phyloP scores from a whole-genome alignment of 192 early-diverging fungal genomes.

The Mortierella alpina region DNA sequence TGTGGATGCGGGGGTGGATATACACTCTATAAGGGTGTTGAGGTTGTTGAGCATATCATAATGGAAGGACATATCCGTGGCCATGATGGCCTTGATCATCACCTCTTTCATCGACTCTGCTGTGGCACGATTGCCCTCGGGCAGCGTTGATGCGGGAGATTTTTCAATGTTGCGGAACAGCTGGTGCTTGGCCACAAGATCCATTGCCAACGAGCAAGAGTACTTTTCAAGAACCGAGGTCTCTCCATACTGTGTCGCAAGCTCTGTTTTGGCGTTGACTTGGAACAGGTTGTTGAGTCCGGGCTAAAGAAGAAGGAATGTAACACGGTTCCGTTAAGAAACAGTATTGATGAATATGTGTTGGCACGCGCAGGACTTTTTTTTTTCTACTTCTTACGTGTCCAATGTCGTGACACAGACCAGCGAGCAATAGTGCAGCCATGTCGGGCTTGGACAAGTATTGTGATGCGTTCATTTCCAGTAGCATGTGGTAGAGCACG shows the following conservation, averaged over 20 bases:
- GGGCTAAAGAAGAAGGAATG: slow-evolving; percentile 65
- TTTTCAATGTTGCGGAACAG: slow-evolving; percentile 70
- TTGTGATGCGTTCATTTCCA: slow-evolving; percentile 72
- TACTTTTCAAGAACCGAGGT: slow-evolving; percentile 88
- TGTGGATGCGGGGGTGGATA: slow-evolving; percentile 27
- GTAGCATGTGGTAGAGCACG: slow-evolving; percentile 83
- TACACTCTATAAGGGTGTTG: slow-evolving; percentile 55
- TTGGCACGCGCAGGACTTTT: no score
- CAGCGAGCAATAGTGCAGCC: slow-evolving; percentile 82
- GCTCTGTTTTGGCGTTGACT: slow-evolving; percentile 83
- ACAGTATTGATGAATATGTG: not conserved
- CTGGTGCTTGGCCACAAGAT: slow-evolving; percentile 79
- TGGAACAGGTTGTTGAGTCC: slow-evolving; percentile 94
- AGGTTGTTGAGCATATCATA: slow-evolving; percentile 74
- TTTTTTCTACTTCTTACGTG: slow-evolving; percentile 69
- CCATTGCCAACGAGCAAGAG: slow-evolving; percentile 81
- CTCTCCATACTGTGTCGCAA: slow-evolving; percentile 80
- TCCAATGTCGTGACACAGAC: slow-evolving; percentile 91
- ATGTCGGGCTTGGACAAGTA: slow-evolving; percentile 79
- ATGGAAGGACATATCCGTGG: slow-evolving; percentile 93
- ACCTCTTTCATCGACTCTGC: slow-evolving; percentile 55
- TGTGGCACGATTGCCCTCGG: slow-evolving; percentile 61
- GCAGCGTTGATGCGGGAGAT: slow-evolving; percentile 47
- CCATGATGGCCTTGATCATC: slow-evolving; percentile 82
- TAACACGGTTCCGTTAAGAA: not conserved